Base-by-base conservation (phyloP, 2,329 filamentous ascomycete genomes). In the Aschersonia sp. region DNA sequence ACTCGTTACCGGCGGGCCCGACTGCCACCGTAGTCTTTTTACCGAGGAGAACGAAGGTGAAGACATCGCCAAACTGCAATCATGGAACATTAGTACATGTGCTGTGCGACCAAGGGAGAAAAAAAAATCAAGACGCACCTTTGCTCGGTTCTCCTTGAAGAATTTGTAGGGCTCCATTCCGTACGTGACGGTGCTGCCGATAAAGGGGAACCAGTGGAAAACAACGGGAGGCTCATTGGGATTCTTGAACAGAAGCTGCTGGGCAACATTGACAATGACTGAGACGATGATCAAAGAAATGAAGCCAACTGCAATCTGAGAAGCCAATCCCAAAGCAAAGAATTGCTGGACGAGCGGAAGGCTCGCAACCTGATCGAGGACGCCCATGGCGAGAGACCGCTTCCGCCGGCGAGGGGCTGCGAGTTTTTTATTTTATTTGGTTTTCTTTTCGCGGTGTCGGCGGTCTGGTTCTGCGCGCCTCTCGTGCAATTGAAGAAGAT, bases 141-240 rank as follows among this genome's bases (percentile, higher is more conserved):
- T 94, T 58, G 76, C 73, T 57, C 81, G 81, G 67, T 76, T 77
- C 62, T 73, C 80, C 76, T 57, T 73, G 71, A 96, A 95, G 75
- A 96, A 97, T 46, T 72, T 73, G 60, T 87, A 89, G 12, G 90
- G 90, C 60, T 97, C 87, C 67, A 96, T 96, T 65, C 90, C 90
- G 68, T 97, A 98, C 43, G 79, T 85, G 58, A 97, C 73, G 51
- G 92, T 96, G 70, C 83, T 96, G 54, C 90, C 90, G 58, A 98
- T 75, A 55, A 94, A 68, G 50, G 85, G 86, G 59, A 90, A 74
- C 77, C 78, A 85, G 65, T 87, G 83, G 64, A 89, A 90, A 52
- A 90, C 84, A 49, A 89, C 57, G 1, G 85, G 85, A 32, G 85
- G 85, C 63, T 88, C 84, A 62, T 88, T 85, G 46, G 83, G 78